A percentile compares a stretch with the other conserved stretches of the same genome.
These are phyloP conservation scores for Paratinospora sagittata DNA, from an alignment of 164 flowering plant genomes.

Conservation along the genomic window DNA sequence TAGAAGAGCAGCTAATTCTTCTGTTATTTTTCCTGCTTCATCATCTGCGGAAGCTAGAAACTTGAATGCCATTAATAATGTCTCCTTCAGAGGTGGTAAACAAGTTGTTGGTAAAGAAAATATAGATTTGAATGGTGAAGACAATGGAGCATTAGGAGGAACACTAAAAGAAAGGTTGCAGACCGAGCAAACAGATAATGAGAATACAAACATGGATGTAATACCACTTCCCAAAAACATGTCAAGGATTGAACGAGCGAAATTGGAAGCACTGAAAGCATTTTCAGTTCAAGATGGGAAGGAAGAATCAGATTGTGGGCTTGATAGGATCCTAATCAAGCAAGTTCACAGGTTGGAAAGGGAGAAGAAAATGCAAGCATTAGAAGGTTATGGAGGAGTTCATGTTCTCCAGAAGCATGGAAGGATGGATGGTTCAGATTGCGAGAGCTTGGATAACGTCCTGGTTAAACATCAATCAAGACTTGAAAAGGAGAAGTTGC, in stretches of 20 bases:
- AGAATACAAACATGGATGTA: neutral
- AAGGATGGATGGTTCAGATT: no score
- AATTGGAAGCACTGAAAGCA: neutral
- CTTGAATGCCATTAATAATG: neutral
- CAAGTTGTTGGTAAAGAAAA: no score
- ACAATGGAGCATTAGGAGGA: neutral
- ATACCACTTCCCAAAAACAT: no score
- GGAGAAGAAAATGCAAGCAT: neutral
- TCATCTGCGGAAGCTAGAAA: conserved; percentile 16
- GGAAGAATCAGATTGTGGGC: neutral
- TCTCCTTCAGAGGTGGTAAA: neutral
- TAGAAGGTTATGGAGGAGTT: neutral
- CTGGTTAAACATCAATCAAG: conserved; percentile 56
- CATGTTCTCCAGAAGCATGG: no score
- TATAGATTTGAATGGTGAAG: neutral
- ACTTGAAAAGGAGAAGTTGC: conserved; percentile 60
- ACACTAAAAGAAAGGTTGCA: neutral
- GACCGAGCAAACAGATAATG: neutral
- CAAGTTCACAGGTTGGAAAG: neutral
- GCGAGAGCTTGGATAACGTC: no score
- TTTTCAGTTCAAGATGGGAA: neutral
- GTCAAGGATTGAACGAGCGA: neutral
- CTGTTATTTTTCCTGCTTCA: no score
- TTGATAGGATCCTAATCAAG: neutral
- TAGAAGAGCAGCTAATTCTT: neutral